A percentile compares a stretch with the other conserved stretches of the same genome.
phyloP scores from a whole-genome alignment of 2,329 filamentous ascomycete species.

The Talaromyces sp. region DNA sequence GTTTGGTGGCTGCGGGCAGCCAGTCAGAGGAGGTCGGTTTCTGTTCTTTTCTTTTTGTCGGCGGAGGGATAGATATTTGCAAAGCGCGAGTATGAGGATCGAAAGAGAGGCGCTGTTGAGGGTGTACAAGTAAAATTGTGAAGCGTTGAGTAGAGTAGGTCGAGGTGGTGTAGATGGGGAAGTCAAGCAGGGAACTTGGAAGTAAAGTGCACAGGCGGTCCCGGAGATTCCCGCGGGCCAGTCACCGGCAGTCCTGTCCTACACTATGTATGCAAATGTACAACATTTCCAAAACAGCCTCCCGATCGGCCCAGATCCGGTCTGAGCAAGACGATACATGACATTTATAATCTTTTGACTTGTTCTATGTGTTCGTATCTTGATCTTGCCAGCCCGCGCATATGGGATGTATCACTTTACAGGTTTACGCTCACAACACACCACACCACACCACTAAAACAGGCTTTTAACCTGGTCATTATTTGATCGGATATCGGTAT shows the following conservation, averaged over 20 bases:
- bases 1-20: neutral
- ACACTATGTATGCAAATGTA: too few species aligned
- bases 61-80: neutral
- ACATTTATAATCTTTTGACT: neutral
- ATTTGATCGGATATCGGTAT: neutral
- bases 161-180: neutral
- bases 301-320: neutral
- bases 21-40: neutral
- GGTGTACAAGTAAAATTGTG: neutral
- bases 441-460: neutral
- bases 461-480: neutral
- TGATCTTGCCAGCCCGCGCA: neutral
- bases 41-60: neutral
- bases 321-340: neutral
- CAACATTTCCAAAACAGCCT: neutral
- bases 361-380: neutral
- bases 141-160: neutral
- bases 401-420: neutral
- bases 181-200: neutral
- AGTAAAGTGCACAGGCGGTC: neutral
- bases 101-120: neutral
- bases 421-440: too few species aligned
- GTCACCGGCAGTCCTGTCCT: too few species aligned
- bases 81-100: neutral
- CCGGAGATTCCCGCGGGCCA: neutral